Conservation (phyloP, 805 yeast species). For the Grigorovia yakushimaensis region DNA sequence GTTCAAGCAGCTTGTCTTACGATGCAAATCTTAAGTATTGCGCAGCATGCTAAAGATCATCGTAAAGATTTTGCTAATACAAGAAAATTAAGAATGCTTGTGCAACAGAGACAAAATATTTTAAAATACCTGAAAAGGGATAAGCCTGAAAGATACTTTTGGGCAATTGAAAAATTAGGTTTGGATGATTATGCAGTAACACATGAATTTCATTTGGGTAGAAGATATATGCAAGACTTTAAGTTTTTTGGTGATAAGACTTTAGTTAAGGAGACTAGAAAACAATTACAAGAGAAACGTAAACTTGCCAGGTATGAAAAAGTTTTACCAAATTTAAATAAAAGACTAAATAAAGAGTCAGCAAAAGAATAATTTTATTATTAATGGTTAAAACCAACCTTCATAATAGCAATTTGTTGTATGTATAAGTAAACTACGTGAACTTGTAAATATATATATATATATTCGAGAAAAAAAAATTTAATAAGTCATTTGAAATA, state of each 20-base stretch:
- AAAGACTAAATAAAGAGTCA: slow-evolving; percentile 1
- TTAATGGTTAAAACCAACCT: too few relatives aligned
- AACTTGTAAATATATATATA: too few relatives aligned
- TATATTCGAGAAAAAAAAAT: too few relatives aligned
- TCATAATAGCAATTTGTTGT: too few relatives aligned
- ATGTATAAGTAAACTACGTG: too few relatives aligned
- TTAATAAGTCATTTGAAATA: too few relatives aligned
- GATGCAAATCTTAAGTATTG: slow-evolving; percentile 65
- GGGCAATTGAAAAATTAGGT: slow-evolving; percentile 82
- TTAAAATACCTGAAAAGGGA: slow-evolving; percentile 74
- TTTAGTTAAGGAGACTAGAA: slow-evolving; percentile 48
- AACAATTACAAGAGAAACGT: slow-evolving; percentile 37
- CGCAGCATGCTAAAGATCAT: slow-evolving; percentile 59
- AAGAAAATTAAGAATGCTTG: slow-evolving; percentile 67
- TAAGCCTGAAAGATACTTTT: slow-evolving; percentile 72
- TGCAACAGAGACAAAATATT: slow-evolving; percentile 80
- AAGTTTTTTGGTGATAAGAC: slow-evolving; percentile 63
- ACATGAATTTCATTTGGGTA: slow-evolving; percentile 73
- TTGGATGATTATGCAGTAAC: slow-evolving; percentile 69
- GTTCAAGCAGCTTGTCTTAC: slow-evolving; percentile 92
- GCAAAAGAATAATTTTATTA: too few relatives aligned
- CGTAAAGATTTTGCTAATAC: slow-evolving; percentile 66
- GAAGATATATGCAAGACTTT: slow-evolving; percentile 67
- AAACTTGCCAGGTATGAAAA: slow-evolving; percentile 39
- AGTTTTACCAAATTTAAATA: slow-evolving; percentile 13